A percentile compares a stretch with the other conserved stretches of the same genome.
These are phyloP conservation scores for Osmanthus fragrans DNA, from an alignment of 257 asterid species.

Conservation along the genomic window DNA sequence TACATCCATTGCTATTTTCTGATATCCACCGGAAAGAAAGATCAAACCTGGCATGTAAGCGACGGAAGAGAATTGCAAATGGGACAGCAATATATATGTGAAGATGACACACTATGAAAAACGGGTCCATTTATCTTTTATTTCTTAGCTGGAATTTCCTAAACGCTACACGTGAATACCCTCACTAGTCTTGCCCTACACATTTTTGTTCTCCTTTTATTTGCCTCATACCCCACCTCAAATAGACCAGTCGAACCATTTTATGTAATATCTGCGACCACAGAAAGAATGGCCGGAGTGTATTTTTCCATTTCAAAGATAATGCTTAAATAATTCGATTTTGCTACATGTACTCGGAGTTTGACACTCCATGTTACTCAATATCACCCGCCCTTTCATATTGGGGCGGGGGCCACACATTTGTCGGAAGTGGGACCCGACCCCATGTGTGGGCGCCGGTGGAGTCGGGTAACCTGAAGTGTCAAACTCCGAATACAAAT, in stretches of 20 bases:
- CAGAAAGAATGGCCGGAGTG: neutral
- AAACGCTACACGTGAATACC: conserved; percentile 39
- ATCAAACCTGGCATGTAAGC: conserved; percentile 59
- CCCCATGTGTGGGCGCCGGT: too few relatives aligned
- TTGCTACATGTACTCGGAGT: too few relatives aligned
- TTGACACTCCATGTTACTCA: too few relatives aligned
- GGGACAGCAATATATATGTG: conserved; percentile 37
- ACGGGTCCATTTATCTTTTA: conserved; percentile 25
- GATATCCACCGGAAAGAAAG: conserved; percentile 30
- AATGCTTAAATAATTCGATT: neutral
- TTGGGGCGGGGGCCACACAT: too few relatives aligned
- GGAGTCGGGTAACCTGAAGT: too few relatives aligned
- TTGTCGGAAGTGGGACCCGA: too few relatives aligned
- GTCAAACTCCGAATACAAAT: too few relatives aligned
- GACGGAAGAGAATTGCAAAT: conserved; percentile 43
- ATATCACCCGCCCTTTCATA: too few relatives aligned
- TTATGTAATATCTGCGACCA: neutral
- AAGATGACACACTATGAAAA: conserved; percentile 20
- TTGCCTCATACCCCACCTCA: conserved; percentile 17
- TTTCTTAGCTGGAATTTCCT: conserved; percentile 30
- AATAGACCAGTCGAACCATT: conserved; percentile 26
- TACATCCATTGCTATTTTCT: too few relatives aligned
- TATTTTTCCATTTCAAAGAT: neutral
- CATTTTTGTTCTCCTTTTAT: neutral
- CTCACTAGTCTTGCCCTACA: conserved; percentile 1